Evolutionary conservation across 2,329 filamentous ascomycete species (phyloP).

Genomic region (Fusarium veterinarium): DNA sequence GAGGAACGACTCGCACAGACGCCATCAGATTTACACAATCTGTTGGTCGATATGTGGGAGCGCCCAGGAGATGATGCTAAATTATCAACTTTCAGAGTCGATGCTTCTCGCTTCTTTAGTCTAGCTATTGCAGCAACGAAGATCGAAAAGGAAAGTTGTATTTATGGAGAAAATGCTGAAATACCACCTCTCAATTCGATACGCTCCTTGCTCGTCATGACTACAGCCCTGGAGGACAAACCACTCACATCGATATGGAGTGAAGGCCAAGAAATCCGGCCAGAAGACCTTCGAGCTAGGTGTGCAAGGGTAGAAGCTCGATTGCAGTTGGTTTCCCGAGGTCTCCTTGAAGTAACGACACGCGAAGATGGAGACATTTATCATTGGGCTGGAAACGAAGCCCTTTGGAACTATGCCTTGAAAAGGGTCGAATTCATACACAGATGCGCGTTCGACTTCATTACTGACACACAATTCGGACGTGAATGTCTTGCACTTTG

Average conservation of each 20-base stretch:
- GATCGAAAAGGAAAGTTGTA: neutral
- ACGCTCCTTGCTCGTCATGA: neutral
- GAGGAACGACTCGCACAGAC: neutral
- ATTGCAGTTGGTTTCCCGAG: neutral
- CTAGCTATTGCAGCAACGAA: rapidly evolving
- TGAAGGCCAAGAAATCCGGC: rapidly evolving
- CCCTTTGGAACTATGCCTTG: rapidly evolving
- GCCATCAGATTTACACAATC: neutral
- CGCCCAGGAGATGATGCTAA: rapidly evolving
- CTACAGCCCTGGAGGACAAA: neutral
- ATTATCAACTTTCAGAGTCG: rapidly evolving
- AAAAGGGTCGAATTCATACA: neutral
- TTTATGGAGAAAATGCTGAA: too few species aligned
- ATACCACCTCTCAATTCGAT: neutral
- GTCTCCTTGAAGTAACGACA: neutral
- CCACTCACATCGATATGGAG: rapidly evolving
- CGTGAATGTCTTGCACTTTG: neutral
- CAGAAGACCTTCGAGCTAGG: rapidly evolving
- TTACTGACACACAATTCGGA: rapidly evolving
- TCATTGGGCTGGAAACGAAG: rapidly evolving
- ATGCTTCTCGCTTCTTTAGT: rapidly evolving
- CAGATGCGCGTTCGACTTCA: neutral
- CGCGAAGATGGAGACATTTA: rapidly evolving
- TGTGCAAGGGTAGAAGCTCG: rapidly evolving
- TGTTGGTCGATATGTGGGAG: neutral